Evolutionary conservation across 2,329 filamentous ascomycete species (phyloP), one percentile per base, ranked within the genome.

Genomic region (Fusarium sp.): DNA sequence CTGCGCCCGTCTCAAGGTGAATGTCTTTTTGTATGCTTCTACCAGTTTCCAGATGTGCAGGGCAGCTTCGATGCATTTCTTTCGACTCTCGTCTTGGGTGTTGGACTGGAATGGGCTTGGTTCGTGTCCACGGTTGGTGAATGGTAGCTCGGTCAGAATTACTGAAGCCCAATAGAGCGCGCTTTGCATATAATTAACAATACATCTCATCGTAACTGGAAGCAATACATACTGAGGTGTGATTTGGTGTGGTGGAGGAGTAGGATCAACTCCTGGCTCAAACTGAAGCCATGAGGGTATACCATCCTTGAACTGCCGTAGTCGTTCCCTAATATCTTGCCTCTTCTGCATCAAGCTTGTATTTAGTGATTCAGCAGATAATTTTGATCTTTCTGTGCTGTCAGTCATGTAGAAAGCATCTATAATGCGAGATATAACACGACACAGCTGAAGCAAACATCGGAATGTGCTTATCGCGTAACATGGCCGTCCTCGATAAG

Each of bases 121-220:
- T 1, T 76, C 75, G 4, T 77, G 79, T 0, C 82, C 83, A 81
- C 79, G 4, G 87, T 81, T 25, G 87, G 86, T 0, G 84, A 85
- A 6, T 83, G 83, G 3, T 56, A 58, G 62, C 51, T 63, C 6
- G 42, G 46, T 8, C 29, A 34, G 44, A 6, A 57, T 49, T 20
- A n/a, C 57, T 9, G 42, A 62, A 27, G 44, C 57, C 44, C 36
- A 57, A 7, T 29, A 57, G 44, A 34, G 49, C n/a, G 27, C 40
- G 16, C 55, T 51, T 33, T 4, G 11, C 6, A 3, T 20, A 44
- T 9, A 0, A 4, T 56, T 34, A 55, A 20, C 6, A 8, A 34
- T 49, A 3, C 3, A 14, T 6, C 14, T 16, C 9, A n/a, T 13
- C 2, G 13, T 2, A 2, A 7, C 6, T 8, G 4, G 23, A 18